These are phyloP conservation scores for Coemansia sp. DNA, from an alignment of 192 early-diverging fungal genomes.

Conservation along the genomic window DNA sequence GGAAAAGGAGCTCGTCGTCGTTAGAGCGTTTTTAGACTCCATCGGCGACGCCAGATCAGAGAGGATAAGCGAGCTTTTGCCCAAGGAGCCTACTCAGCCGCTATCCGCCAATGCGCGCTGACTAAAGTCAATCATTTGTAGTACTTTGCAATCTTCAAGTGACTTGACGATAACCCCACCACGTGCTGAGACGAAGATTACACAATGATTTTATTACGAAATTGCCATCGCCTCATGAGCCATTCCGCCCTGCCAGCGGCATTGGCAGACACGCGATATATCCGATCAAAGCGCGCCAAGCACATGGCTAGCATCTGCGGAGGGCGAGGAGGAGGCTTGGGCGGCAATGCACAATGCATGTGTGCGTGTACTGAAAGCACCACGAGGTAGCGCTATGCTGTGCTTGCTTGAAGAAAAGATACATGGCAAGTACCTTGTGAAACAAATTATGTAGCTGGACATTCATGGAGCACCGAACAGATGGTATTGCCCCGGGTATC, in stretches of 20 bases:
- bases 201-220: neutral
- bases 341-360: neutral
- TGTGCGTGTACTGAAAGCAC: neutral
- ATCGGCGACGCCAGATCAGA: constrained; percentile 20
- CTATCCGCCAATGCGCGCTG: neutral
- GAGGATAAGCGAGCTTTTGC: constrained; percentile 3
- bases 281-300: constrained; percentile 3
- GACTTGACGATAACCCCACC: no score
- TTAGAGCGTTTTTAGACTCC: constrained; percentile 27
- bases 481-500: neutral
- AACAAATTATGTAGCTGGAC: neutral
- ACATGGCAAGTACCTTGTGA: neutral
- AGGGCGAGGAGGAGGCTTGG: neutral
- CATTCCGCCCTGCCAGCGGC: neutral
- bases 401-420: neutral
- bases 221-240: no score
- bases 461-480: neutral
- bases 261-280: neutral
- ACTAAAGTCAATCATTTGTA: neutral
- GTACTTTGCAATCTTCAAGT: neutral
- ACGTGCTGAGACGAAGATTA: neutral
- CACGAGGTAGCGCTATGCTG: neutral
- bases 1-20: constrained; percentile 19
- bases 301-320: neutral
- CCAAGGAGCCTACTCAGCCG: neutral